These are phyloP conservation scores for Lentinus polychrous DNA, from an alignment of 1,284 basidiomycete genomes.

Conservation along the genomic window DNA sequence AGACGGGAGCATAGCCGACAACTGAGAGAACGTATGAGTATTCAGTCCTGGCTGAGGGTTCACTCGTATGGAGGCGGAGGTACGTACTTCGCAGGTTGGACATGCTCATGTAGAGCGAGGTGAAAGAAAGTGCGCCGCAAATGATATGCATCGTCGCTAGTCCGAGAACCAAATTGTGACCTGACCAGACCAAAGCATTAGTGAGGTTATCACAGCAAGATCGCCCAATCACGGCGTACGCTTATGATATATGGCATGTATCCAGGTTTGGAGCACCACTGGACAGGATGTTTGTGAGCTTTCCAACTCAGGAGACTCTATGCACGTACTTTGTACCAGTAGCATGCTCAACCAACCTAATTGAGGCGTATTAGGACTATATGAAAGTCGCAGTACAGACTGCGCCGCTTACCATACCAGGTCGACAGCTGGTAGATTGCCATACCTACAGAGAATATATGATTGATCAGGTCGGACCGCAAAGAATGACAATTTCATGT, in stretches of 20 bases:
- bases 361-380: too few relatives aligned
- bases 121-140: background rate
- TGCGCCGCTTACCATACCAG: constrained; percentile 9
- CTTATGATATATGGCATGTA: constrained; percentile 13
- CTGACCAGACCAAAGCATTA: background rate
- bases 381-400: background rate
- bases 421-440: constrained; percentile 6
- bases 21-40: constrained; percentile 1
- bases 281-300: background rate
- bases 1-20: background rate
- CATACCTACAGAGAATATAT: constrained; percentile 6
- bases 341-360: constrained; percentile 13
- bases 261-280: constrained; percentile 15
- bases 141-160: background rate
- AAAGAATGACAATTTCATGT: background rate
- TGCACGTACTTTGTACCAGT: constrained; percentile 13
- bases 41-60: too few relatives aligned
- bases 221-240: background rate
- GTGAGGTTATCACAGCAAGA: background rate
- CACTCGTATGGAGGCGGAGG: background rate
- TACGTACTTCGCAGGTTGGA: constrained; percentile 4
- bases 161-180: background rate
- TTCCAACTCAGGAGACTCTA: background rate
- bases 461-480: background rate
- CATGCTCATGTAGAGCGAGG: constrained; percentile 3